Evolutionary conservation across 2,329 filamentous ascomycete genomes (phyloP), one percentile per base, ranked within the genome.

Genomic region (Cladosporium halotolerans): DNA sequence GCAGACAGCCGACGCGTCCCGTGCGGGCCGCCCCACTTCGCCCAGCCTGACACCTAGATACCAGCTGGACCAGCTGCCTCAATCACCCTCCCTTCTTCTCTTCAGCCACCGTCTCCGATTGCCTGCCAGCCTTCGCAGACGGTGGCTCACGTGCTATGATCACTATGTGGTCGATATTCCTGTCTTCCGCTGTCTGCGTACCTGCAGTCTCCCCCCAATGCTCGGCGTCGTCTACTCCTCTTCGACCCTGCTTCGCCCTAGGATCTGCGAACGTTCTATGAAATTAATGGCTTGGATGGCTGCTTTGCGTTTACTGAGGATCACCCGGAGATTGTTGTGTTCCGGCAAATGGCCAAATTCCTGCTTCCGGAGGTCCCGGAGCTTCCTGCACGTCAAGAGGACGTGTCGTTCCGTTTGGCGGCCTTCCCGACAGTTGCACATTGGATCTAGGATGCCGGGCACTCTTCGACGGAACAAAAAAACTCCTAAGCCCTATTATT

Each of bases 211-310:
- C 9, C 33, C 33, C 33, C 33, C 33, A 10, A 9, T 36, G 33
- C 33, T 10, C 33, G 33, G 33, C 33, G 4, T 36, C 33, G 33
- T 36, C 33, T 56, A 44, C 34, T 52, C 56, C 41, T 50, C 46
- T 14, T 16, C 47, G 51, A 58, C 50, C 43, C 54, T 50, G 45
- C 45, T 49, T 32, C 54, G 48, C 51, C 54, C 54, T 13, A 58
- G 54, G 46, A 56, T 58, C 52, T 51, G 45, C 51, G 45, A 23
- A 41, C 47, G 51, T 56, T 57, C 53, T 44, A 55, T 55, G 50
- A 55, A 52, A 42, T 40, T 31, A 50, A 57, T 53, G 36, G 53
- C 48, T 55, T 48, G 55, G 32, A 31, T 55, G 42, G 55, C 55
- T 57, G 47, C 44, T 49, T 54, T 57, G 45, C 51, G 49, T 49